Percentiles rank a stretch among this genome's conserved stretches.
phyloP scores from a whole-genome alignment of 148 eudicot species.

The Silene uniflora region DNA sequence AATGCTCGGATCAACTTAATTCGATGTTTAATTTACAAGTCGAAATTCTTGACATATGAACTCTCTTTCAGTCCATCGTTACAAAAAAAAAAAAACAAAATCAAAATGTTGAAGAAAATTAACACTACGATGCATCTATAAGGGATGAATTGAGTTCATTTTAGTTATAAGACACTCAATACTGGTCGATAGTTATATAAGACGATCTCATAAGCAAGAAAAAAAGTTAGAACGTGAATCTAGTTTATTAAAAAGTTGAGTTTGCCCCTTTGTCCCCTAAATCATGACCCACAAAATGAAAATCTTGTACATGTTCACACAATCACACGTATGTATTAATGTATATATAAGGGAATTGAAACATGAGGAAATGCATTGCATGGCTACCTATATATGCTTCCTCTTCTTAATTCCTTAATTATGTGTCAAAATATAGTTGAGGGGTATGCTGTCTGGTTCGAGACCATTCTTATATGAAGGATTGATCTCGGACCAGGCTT shows the following conservation, averaged over 20 bases:
- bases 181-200: no score
- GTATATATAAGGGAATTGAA: neutral
- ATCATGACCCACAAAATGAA: constrained; percentile 22
- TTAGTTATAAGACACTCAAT: no score
- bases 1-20: no score
- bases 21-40: no score
- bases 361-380: neutral
- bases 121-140: no score
- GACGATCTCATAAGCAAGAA: no score
- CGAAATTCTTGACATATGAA: no score
- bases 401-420: neutral
- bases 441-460: constrained; percentile 85
- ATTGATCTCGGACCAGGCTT: constrained; percentile 96
- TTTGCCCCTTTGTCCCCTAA: neutral
- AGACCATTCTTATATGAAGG: constrained; percentile 35
- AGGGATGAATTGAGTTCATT: no score
- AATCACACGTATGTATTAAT: neutral
- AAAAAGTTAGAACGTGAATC: neutral
- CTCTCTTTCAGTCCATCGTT: no score
- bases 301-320: constrained; percentile 18
- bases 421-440: constrained; percentile 27
- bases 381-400: neutral
- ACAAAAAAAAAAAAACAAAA: no score
- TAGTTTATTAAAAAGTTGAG: neutral
- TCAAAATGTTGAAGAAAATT: no score